Percentiles rank a stretch among this genome's conserved stretches.
Conservation (phyloP, 2,329 filamentous ascomycete species). For the Fusarium decemcellulare region DNA sequence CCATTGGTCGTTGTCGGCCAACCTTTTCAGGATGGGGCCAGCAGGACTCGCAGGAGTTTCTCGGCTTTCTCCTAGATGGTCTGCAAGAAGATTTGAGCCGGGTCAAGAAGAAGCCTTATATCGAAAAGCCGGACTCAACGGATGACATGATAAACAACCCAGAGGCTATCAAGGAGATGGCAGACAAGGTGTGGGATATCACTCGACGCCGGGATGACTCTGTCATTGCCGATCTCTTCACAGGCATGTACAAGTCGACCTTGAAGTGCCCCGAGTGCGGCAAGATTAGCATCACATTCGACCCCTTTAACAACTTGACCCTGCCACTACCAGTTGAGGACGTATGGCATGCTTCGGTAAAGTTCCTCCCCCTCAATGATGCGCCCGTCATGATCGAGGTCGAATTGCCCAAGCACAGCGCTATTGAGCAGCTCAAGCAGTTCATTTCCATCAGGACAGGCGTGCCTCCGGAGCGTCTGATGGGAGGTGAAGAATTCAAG, state of each 20-base stretch:
- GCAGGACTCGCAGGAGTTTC: slow-evolving; percentile 97
- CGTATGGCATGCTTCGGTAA: slow-evolving; percentile 81
- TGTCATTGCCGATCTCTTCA: slow-evolving; percentile 94
- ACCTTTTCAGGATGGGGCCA: slow-evolving; percentile 96
- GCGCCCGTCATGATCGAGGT: slow-evolving; percentile 80
- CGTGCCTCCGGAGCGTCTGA: slow-evolving; percentile 75
- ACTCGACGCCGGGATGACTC: slow-evolving; percentile 95
- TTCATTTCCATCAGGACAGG: slow-evolving; percentile 78
- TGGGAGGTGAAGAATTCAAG: slow-evolving; percentile 87
- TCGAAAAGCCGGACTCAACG: slow-evolving; percentile 97
- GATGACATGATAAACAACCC: slow-evolving; percentile 93
- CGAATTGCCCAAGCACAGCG: slow-evolving; percentile 84
- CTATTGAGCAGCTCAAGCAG: slow-evolving; percentile 77
- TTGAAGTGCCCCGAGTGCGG: slow-evolving; percentile 91
- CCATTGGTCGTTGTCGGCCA: slow-evolving; percentile 84
- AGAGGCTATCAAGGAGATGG: slow-evolving; percentile 85
- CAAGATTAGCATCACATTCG: slow-evolving; percentile 98
- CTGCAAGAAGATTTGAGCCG: slow-evolving; percentile 96
- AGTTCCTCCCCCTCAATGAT: slow-evolving; percentile 83
- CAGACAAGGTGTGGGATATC: slow-evolving; percentile 90
- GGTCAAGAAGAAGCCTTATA: slow-evolving; percentile 95
- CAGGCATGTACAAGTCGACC: slow-evolving; percentile 98
- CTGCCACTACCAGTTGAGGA: slow-evolving; percentile 91
- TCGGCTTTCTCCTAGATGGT: slow-evolving; percentile 94
- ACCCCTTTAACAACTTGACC: slow-evolving; percentile 96